Evolutionary conservation across 495 filamentous ascomycete species (phyloP).

Genomic region (Acidiella bohemica): DNA sequence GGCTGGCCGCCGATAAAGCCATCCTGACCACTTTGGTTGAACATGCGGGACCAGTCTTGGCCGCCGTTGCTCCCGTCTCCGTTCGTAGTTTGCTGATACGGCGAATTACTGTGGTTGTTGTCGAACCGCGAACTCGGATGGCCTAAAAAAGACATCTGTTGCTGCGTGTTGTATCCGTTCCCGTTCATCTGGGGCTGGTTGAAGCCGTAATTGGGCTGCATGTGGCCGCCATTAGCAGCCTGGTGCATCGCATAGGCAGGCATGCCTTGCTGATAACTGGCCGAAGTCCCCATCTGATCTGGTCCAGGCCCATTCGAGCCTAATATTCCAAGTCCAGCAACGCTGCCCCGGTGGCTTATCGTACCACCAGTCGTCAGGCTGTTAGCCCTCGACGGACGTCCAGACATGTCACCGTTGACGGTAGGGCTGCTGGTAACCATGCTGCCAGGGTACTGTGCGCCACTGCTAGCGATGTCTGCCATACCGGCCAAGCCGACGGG

Average conservation of each 20-base stretch:
- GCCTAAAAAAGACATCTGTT: slow-evolving; percentile 21
- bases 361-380: slow-evolving; percentile 10
- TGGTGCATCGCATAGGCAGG: slow-evolving; percentile 12
- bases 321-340: slow-evolving; percentile 14
- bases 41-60: slow-evolving; percentile 19
- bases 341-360: slow-evolving; percentile 17
- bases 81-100: slow-evolving; percentile 9
- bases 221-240: slow-evolving; percentile 2
- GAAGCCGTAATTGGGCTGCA: slow-evolving; percentile 15
- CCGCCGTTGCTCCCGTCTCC: slow-evolving; percentile 12
- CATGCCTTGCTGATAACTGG: slow-evolving; percentile 8
- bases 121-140: slow-evolving; percentile 20
- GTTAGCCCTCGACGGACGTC: slow-evolving; percentile 13
- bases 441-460: slow-evolving; percentile 4
- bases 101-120: slow-evolving; percentile 15
- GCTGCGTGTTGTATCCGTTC: slow-evolving; percentile 13
- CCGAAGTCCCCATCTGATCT: slow-evolving; percentile 11
- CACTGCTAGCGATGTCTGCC: slow-evolving; percentile 10
- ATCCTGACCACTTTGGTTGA: slow-evolving; percentile 19
- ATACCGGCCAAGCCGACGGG: slow-evolving; percentile 18
- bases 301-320: slow-evolving; percentile 5
- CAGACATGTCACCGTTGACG: slow-evolving; percentile 17
- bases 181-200: slow-evolving; percentile 12
- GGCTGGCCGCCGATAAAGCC: slow-evolving; percentile 19
- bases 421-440: slow-evolving; percentile 13